These are phyloP conservation scores for Apiotrichum mycotoxinovorans DNA, from an alignment of 1,284 basidiomycete genomes.

Conservation along the genomic window DNA sequence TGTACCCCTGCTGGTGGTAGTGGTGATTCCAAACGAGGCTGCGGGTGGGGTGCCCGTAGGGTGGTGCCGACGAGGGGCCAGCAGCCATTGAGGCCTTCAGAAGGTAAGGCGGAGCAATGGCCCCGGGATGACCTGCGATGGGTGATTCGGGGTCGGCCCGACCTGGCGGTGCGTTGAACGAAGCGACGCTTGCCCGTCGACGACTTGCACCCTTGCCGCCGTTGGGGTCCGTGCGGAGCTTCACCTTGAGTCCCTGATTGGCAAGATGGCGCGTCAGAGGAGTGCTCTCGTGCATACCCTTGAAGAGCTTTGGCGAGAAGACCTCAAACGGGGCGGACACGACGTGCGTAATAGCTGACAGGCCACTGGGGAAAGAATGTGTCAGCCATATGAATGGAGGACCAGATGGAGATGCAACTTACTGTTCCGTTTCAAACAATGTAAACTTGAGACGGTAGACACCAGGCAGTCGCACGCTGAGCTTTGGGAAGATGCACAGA, in stretches of 20 bases:
- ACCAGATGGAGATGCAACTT: slow-evolving; percentile 16
- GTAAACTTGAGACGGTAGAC: slow-evolving; percentile 48
- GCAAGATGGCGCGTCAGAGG: slow-evolving; percentile 49
- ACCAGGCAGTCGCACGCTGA: slow-evolving; percentile 49
- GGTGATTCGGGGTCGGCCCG: not conserved
- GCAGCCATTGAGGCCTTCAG: not conserved
- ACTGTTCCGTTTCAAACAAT: slow-evolving; percentile 46
- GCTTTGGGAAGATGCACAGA: slow-evolving; percentile 50
- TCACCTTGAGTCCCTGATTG: slow-evolving; percentile 50
- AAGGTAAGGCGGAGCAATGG: not conserved
- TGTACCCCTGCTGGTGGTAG: not conserved
- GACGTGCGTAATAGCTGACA: slow-evolving; percentile 36
- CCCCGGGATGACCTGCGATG: not conserved
- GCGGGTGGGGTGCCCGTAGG: not conserved
- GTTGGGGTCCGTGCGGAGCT: slow-evolving; percentile 45
- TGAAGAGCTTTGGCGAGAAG: slow-evolving; percentile 51
- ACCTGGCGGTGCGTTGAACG: not conserved
- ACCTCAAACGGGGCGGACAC: slow-evolving; percentile 50
- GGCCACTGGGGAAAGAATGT: slow-evolving; percentile 23
- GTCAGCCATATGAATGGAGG: not conserved
- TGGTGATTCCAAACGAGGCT: slow-evolving; percentile 1
- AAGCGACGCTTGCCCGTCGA: slow-evolving; percentile 8
- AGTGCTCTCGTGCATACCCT: slow-evolving; percentile 50
- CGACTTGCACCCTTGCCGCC: slow-evolving; percentile 27
- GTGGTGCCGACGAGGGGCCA: slow-evolving; percentile 1